Percentiles rank a stretch among this genome's conserved stretches.
phyloP scores from a whole-genome alignment of 805 yeast genomes.

The Candida verbasci region DNA sequence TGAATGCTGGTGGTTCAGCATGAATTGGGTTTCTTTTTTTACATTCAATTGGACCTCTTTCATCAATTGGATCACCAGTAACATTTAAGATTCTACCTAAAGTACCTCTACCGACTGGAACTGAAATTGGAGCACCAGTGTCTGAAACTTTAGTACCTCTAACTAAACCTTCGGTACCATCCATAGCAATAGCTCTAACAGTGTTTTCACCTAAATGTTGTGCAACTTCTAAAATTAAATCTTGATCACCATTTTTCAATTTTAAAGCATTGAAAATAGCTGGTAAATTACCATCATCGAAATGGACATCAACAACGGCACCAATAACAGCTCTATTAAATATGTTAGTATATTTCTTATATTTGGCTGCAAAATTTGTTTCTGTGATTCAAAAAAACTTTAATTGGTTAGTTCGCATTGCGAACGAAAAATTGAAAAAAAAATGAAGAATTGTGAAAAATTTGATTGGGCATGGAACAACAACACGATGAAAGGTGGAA shows the following conservation, averaged over 20 bases:
- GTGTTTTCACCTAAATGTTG: conserved; percentile 99
- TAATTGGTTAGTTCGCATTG: conserved; percentile 1
- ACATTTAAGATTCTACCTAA: conserved; percentile 98
- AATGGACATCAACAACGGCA: conserved; percentile 99
- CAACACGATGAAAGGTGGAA: not conserved
- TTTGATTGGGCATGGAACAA: not conserved
- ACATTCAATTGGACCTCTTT: conserved; percentile 96
- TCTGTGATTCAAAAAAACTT: not conserved
- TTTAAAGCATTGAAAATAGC: conserved; percentile 96
- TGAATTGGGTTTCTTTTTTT: conserved; percentile 96
- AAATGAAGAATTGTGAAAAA: not conserved
- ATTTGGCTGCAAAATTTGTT: not conserved
- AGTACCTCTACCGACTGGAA: conserved; percentile 99
- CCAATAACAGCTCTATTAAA: conserved; percentile 84
- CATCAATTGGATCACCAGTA: conserved; percentile 99
- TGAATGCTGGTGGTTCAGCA: conserved; percentile 95
- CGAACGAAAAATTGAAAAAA: not conserved
- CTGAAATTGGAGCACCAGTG: conserved; percentile 98
- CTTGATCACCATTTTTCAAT: conserved; percentile 70
- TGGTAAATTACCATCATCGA: conserved; percentile 96
- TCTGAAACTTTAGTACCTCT: conserved; percentile 91
- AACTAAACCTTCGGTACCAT: conserved; percentile 99
- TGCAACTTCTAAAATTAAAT: conserved; percentile 95
- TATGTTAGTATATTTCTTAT: conserved; percentile 35
- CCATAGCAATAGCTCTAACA: conserved; percentile 99